Evolutionary conservation across 2,329 filamentous ascomycete genomes (phyloP).

Genomic region (Nothopassalora personata): DNA sequence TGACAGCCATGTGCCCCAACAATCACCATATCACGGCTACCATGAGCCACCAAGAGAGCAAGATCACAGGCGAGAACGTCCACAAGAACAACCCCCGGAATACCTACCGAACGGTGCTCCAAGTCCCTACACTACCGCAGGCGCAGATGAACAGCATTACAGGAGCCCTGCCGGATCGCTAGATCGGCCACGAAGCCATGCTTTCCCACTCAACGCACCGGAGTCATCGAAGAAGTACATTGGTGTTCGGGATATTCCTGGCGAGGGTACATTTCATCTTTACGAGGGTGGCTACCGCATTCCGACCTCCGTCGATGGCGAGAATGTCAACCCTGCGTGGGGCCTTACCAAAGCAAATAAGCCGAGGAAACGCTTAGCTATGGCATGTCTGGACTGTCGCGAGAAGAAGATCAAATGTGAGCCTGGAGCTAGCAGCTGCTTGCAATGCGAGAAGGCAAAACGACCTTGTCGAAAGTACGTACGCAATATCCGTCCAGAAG

Average conservation of each 20-base stretch:
- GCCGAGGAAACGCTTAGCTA: slow-evolving; percentile 81
- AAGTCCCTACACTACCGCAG: slow-evolving; percentile 23
- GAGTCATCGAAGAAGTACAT: slow-evolving; percentile 31
- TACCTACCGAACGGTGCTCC: slow-evolving; percentile 22
- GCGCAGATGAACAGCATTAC: slow-evolving; percentile 21
- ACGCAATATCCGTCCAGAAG: not conserved
- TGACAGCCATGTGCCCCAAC: slow-evolving; percentile 14
- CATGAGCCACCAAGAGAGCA: slow-evolving; percentile 20
- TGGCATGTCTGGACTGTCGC: slow-evolving; percentile 86
- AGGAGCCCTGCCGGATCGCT: slow-evolving; percentile 13
- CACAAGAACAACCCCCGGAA: slow-evolving; percentile 19
- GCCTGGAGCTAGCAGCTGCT: slow-evolving; percentile 77
- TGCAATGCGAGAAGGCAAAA: slow-evolving; percentile 89
- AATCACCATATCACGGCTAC: slow-evolving; percentile 23
- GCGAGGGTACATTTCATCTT: slow-evolving; percentile 29
- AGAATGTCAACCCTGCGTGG: slow-evolving; percentile 85
- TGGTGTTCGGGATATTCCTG: slow-evolving; percentile 27
- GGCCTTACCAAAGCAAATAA: slow-evolving; percentile 92
- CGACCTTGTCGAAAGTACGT: slow-evolving; percentile 72
- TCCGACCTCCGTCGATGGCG: slow-evolving; percentile 62
- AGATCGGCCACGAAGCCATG: slow-evolving; percentile 16
- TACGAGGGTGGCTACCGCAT: slow-evolving; percentile 32
- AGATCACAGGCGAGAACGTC: slow-evolving; percentile 17
- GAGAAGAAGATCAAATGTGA: slow-evolving; percentile 99
- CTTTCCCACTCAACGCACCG: slow-evolving; percentile 14